Evolutionary conservation across 2,329 filamentous ascomycete species (phyloP), one percentile per base, ranked within the genome.

Genomic region (Trichothecium sympodiale): DNA sequence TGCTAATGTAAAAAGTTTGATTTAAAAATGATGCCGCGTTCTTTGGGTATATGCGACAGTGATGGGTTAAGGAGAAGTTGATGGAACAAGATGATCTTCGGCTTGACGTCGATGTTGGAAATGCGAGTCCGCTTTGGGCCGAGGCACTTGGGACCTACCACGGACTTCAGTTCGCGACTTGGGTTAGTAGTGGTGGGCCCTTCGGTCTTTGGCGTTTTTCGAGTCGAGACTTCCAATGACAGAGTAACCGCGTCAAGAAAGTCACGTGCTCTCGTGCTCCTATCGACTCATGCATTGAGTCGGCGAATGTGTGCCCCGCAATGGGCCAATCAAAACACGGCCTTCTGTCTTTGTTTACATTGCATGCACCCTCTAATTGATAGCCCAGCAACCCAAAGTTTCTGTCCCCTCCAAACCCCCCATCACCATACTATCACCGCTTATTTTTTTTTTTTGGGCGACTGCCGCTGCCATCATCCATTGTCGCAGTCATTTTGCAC

Each of bases 71-170:
- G 34, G 35, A 40, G 39, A 43, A 39, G 31, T 39, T 37, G 36
- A 25, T 35, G 37, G 45, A 37, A 42, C 43, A 42, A 37, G 40
- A 44, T 8, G 23, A 20, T 18, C 26, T 36, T 32, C 18, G 29
- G 20, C 18, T 33, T 9, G 34, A 13, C 16, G 29, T 18, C 13
- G 34, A 35, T 13, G 10, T 29, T 23, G 12, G 39, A 40, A 38
- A 33, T 35, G 37, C 38, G 33, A 37, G 39, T 33, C 38, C 38
- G 43, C 37, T 29, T 37, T 49, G 47, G 45, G 49, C 54, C 54
- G 54, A 57, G 54, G 54, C 53, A 48, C 42, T 37, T 33, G 36
- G n/a, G n/a, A n/a, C n/a, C n/a, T n/a, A n/a, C n/a, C n/a, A n/a
- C n/a, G n/a, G n/a, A n/a, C n/a, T n/a, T n/a, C n/a, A 14, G 28